phyloP scores from a whole-genome alignment of 495 filamentous ascomycete species.

The Tuber aestivum region DNA sequence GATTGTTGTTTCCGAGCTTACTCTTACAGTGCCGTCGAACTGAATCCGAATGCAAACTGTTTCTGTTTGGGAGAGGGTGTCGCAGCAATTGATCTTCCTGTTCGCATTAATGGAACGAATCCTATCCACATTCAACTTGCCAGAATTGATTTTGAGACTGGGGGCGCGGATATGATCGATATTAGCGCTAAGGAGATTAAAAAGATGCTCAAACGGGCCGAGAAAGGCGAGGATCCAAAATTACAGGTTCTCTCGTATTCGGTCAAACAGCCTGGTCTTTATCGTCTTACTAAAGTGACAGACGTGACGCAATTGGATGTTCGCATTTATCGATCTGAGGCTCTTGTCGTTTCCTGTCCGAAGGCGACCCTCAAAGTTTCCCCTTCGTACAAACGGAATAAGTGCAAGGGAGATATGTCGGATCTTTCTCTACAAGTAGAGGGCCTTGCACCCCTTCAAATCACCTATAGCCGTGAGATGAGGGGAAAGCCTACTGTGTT shows the following conservation, averaged over 20 bases:
- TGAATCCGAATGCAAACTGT: constrained; percentile 70
- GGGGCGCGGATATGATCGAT: constrained; percentile 67
- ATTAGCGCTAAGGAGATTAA: constrained; percentile 66
- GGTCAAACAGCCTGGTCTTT: constrained; percentile 76
- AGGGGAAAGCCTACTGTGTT: constrained; percentile 64
- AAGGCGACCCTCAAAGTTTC: constrained; percentile 63
- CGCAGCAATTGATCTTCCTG: constrained; percentile 62
- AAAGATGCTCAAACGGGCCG: constrained; percentile 55
- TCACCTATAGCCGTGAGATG: constrained; percentile 80
- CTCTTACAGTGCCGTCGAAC: constrained; percentile 63
- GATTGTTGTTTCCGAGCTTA: constrained; percentile 32
- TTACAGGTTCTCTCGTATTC: constrained; percentile 57
- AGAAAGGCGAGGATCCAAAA: constrained; percentile 48
- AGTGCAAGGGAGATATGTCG: constrained; percentile 78
- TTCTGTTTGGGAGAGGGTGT: constrained; percentile 69
- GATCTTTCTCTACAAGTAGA: constrained; percentile 73
- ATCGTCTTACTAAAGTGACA: constrained; percentile 73
- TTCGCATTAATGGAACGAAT: constrained; percentile 85
- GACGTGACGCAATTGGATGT: constrained; percentile 93
- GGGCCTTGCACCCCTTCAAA: constrained; percentile 83
- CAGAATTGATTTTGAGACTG: constrained; percentile 74
- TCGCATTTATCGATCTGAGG: constrained; percentile 62
- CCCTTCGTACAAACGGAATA: constrained; percentile 52
- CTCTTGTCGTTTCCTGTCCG: constrained; percentile 78
- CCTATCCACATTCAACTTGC: constrained; percentile 79